Evolutionary conservation across 495 filamentous ascomycete genomes (phyloP).

Genomic region (Opeltia flavorubescens): DNA sequence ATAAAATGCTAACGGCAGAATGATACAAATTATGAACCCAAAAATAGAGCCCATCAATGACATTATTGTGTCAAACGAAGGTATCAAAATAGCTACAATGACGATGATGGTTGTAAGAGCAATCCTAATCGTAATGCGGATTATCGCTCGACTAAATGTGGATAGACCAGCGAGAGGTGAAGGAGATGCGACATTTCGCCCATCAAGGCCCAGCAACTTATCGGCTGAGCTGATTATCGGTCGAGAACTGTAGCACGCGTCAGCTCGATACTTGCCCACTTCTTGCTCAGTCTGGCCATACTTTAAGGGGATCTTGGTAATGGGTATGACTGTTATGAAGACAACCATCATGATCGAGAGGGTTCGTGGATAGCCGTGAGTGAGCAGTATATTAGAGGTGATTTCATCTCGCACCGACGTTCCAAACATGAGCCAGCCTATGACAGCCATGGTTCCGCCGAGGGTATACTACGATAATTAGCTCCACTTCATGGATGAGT

Average conservation of each 20-base stretch:
- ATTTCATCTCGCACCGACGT: conserved; percentile 73
- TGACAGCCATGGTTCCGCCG: conserved; percentile 66
- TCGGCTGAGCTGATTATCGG: conserved; percentile 80
- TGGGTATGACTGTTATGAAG: conserved; percentile 81
- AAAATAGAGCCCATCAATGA: conserved; percentile 80
- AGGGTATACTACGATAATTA: conserved; percentile 47
- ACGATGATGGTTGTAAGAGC: conserved; percentile 45
- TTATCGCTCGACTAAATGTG: conserved; percentile 38
- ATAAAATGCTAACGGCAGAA: conserved; percentile 78
- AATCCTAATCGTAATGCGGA: conserved; percentile 49
- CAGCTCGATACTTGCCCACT: not conserved
- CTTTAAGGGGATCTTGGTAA: conserved; percentile 91
- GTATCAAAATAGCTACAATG: conserved; percentile 62
- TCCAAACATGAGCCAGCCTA: conserved; percentile 88
- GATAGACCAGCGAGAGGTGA: conserved; percentile 35
- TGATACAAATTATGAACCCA: conserved; percentile 89
- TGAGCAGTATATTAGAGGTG: conserved; percentile 71
- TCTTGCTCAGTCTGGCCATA: conserved; percentile 22
- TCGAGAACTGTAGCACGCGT: conserved; percentile 37
- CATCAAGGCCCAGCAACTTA: conserved; percentile 58
- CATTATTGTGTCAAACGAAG: conserved; percentile 88
- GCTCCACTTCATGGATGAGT: not conserved
- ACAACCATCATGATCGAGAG: conserved; percentile 64
- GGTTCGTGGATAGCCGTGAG: conserved; percentile 56
- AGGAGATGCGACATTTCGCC: conserved; percentile 29